These are phyloP conservation scores for Penicillium sp. DNA, from an alignment of 2,329 filamentous ascomycete genomes.

Conservation along the genomic window DNA sequence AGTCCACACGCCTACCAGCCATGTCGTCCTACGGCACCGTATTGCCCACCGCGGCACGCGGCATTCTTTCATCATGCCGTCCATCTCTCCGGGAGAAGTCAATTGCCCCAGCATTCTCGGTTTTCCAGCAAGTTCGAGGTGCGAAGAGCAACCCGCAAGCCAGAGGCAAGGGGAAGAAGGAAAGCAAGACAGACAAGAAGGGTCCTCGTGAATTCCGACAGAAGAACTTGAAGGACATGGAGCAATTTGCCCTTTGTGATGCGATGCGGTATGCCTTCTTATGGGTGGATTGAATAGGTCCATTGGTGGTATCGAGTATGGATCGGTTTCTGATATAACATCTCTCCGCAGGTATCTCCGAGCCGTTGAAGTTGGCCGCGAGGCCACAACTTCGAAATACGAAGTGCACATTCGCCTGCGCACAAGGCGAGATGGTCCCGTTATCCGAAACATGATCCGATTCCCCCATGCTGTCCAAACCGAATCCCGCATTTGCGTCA, in stretches of 20 bases:
- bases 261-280: slow-evolving; percentile 72
- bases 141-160: slow-evolving; percentile 45
- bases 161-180: slow-evolving; percentile 56
- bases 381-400: slow-evolving; percentile 79
- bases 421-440: slow-evolving; percentile 82
- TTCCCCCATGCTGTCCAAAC: slow-evolving; percentile 90
- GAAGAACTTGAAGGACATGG: slow-evolving; percentile 66
- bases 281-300: background rate
- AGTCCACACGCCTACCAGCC: slow-evolving; percentile 24
- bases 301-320: background rate
- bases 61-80: slow-evolving; percentile 43
- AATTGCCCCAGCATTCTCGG: slow-evolving; percentile 41
- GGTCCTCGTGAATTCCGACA: slow-evolving; percentile 69
- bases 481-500: slow-evolving; percentile 86
- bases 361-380: slow-evolving; percentile 86
- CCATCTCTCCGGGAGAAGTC: slow-evolving; percentile 36
- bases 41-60: slow-evolving; percentile 44
- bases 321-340: slow-evolving; percentile 19
- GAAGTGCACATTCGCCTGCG: slow-evolving; percentile 83
- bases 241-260: slow-evolving; percentile 84
- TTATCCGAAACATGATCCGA: slow-evolving; percentile 84
- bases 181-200: slow-evolving; percentile 68
- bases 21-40: slow-evolving; percentile 46
- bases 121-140: slow-evolving; percentile 45
- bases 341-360: slow-evolving; percentile 74